Base-by-base conservation (phyloP, 345 rosid species). In the Eucalyptus erythrocorys region DNA sequence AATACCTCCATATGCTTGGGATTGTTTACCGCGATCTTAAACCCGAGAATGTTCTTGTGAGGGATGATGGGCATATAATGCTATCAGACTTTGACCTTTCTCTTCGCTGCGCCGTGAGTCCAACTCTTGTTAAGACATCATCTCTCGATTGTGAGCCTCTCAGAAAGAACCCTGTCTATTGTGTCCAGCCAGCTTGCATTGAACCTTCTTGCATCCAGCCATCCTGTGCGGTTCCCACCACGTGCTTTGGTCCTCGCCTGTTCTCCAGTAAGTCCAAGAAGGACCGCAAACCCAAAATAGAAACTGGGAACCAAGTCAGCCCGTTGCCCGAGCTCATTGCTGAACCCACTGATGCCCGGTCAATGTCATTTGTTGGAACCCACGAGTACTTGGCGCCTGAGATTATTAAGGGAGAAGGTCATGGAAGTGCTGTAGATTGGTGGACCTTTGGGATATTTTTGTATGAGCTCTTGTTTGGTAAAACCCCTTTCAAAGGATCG, bases 371-470 rank as follows among this genome's bases (percentile, higher is more conserved):
- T 88, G 98, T 96, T 13, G 99, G 99, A 86, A 97, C 99, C 86
- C 99, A 96, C 16, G 97, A 96, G 90, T 96, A 97, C 92, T 94
- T 97, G 91, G 98, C 98, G 43, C 99, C 98, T 0, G 99, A 96
- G 94, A 97, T 97, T 55, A 97, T 96, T 76, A 96, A 97, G 90
- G 99, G 99, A 11, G 99, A 96, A 93, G 99, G 98, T 68, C 99
- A 97, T 90, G 99, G 99, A 87, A 96, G 98, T 90, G 99, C 99
- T 27, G 99, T 97, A 37, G 99, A 97, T 90, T 97, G 99, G 99
- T 97, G 99, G 99, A 97, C 98, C 71, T 96, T 92, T 87, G 99
- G 99, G 87, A 97, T 96, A 88, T 96, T 97, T 89, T 91, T 97
- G 16, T 96, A 95, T 79, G 99, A 97, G 88, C 96, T 97, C 86